Conservation (phyloP, 2,329 filamentous ascomycete genomes). For the Chaetomiaceae sp. region DNA sequence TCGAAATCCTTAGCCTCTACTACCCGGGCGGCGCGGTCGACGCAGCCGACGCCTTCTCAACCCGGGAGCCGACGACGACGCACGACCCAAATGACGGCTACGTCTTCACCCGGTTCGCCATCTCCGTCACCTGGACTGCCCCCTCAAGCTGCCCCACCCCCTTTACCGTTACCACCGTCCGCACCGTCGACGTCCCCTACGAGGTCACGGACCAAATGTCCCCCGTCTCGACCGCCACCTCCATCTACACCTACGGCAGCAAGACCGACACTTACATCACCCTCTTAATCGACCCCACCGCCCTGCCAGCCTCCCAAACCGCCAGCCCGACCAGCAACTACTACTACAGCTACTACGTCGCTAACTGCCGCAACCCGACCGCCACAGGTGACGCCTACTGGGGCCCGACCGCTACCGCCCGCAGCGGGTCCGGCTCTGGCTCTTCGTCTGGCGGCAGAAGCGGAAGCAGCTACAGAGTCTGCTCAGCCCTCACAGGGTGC, state of each 20-base stretch:
- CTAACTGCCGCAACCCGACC: conserved; percentile 15
- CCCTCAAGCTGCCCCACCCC: conserved; percentile 28
- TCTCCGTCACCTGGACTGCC: conserved; percentile 23
- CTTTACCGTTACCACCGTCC: conserved; percentile 25
- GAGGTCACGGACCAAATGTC: conserved; percentile 17
- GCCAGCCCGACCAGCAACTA: neutral
- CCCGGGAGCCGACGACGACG: neutral
- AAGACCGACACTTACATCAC: neutral
- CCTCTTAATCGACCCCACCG: conserved; percentile 2
- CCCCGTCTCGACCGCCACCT: conserved; percentile 4
- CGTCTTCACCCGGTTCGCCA: conserved; percentile 4
- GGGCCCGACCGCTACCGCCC: neutral
- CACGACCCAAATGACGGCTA: neutral
- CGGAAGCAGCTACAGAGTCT: neutral
- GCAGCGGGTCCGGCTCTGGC: neutral
- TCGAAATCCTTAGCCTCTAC: conserved; percentile 8
- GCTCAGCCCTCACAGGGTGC: conserved; percentile 13
- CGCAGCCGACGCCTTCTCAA: neutral
- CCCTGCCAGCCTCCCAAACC: neutral
- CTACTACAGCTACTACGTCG: conserved; percentile 12
- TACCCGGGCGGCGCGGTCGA: neutral
- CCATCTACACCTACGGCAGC: neutral
- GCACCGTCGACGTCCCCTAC: conserved; percentile 14
- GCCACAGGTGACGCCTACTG: neutral
- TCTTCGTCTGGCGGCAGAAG: neutral